Base-by-base conservation (phyloP, 768 basidiomycete genomes). In the Mrakia frigida region DNA sequence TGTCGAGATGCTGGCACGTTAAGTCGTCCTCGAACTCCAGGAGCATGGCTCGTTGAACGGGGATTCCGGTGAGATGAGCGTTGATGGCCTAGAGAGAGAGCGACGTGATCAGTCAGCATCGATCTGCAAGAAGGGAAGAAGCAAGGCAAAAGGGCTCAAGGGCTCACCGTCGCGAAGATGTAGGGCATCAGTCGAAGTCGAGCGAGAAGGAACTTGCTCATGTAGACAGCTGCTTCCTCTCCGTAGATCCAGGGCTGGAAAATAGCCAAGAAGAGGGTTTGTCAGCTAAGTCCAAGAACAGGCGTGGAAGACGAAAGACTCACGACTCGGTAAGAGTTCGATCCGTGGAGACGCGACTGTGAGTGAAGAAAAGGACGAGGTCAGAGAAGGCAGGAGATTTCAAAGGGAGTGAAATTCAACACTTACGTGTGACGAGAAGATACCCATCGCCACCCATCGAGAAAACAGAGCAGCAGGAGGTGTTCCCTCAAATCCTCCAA, bases 181-280 rank as follows among this genome's bases (percentile, higher is more conserved):
- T 91, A 91, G 0, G 90, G 91, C 90, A 91, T 91, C 70, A 92
- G 83, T 52, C 89, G 84, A 82, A 91, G 87, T 81, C 90, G 91
- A 14, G 86, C 85, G 74, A 89, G 86, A 63, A 91, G 83, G 81
- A 89, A 85, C 73, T 84, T 83, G 39, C 84, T 81, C 50, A 86
- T 81, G 25, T 84, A 81, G 46, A 75, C 70, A 59, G 86, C 84
- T 1, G 85, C 84, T 72, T 86, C 89, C 18, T 90, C 90, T 79
- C 89, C 90, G 74, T 88, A 84, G 50, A 81, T 85, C 90, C 90
- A 92, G 1, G 90, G 91, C 46, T 50, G 46, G 5, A 21, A 18
- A 50, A 50, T 14, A 50, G 2, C 16, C 2, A 6, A 43, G 11
- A 43, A 14, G 43, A 43, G 43, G 43, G 16, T 14, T 9, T 11